phyloP scores from a whole-genome alignment of 2,329 filamentous ascomycete genomes.

The Rutstroemia sp. region DNA sequence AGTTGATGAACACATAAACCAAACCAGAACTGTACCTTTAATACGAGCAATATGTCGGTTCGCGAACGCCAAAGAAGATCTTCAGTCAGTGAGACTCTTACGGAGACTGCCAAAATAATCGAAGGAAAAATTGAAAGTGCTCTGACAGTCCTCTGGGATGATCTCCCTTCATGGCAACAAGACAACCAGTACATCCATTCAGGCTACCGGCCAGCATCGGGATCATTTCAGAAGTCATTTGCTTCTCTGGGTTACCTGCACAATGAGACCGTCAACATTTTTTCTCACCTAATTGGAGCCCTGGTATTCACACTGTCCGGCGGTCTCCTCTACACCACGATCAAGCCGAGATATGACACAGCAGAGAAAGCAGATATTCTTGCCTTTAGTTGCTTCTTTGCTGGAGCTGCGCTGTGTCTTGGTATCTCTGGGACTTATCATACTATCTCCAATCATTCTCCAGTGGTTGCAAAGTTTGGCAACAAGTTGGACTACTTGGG shows the following conservation, averaged over 20 bases:
- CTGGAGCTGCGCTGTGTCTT: slow-evolving; percentile 63
- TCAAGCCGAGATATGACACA: slow-evolving; percentile 58
- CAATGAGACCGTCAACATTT: slow-evolving; percentile 61
- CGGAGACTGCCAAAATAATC: slow-evolving; percentile 18
- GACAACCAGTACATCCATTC: slow-evolving; percentile 65
- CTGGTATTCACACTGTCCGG: slow-evolving; percentile 46
- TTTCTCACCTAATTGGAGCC: slow-evolving; percentile 61
- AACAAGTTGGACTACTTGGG: slow-evolving; percentile 94
- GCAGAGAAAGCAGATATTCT: slow-evolving; percentile 57
- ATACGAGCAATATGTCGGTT: slow-evolving; percentile 17
- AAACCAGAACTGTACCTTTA: no score
- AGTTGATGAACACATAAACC: no score
- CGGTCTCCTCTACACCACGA: slow-evolving; percentile 44
- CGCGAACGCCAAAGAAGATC: slow-evolving; percentile 25
- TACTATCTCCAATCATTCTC: slow-evolving; percentile 77
- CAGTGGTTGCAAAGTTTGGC: slow-evolving; percentile 68
- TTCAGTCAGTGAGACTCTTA: slow-evolving; percentile 18
- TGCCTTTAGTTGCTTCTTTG: slow-evolving; percentile 73
- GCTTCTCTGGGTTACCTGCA: slow-evolving; percentile 55
- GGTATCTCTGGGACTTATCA: slow-evolving; percentile 84
- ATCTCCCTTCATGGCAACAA: slow-evolving; percentile 44
- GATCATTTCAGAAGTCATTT: slow-evolving; percentile 51
- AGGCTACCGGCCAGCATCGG: slow-evolving; percentile 57
- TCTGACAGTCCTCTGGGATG: slow-evolving; percentile 42
- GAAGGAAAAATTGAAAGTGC: slow-evolving; percentile 32